These are phyloP conservation scores for Arabis hirsuta DNA, from an alignment of 345 rosid genomes.

Conservation along the genomic window DNA sequence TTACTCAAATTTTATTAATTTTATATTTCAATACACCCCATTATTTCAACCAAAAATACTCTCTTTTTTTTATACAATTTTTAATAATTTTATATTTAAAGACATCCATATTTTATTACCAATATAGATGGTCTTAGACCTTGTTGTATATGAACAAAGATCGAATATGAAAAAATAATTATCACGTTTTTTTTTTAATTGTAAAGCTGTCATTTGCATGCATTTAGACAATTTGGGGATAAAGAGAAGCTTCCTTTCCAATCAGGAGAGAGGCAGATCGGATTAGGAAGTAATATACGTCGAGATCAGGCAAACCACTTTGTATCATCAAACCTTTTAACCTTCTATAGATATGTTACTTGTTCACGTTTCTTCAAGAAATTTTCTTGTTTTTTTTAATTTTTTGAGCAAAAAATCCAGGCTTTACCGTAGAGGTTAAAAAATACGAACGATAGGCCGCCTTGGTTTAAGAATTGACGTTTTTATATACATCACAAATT, in stretches of 20 bases:
- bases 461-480: too few relatives aligned
- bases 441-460: not conserved
- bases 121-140: too few relatives aligned
- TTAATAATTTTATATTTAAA: too few relatives aligned
- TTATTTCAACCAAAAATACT: too few relatives aligned
- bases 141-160: slow-evolving; percentile 7
- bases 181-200: too few relatives aligned
- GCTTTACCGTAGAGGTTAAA: not conserved
- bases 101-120: too few relatives aligned
- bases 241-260: slow-evolving; percentile 36
- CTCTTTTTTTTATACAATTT: too few relatives aligned
- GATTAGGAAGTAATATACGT: slow-evolving; percentile 2
- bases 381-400: not conserved
- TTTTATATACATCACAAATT: not conserved
- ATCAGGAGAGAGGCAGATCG: not conserved
- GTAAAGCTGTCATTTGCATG: slow-evolving; percentile 43
- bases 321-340: not conserved
- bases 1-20: too few relatives aligned
- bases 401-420: too few relatives aligned
- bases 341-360: not conserved
- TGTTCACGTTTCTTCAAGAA: not conserved
- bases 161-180: not conserved
- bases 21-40: too few relatives aligned
- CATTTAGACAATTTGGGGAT: slow-evolving; percentile 27
- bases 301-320: slow-evolving; percentile 4